Percentiles rank a stretch among this genome's conserved stretches.
These are phyloP conservation scores for Tulasnella sp. DNA, from an alignment of 768 basidiomycete genomes.

Conservation along the genomic window DNA sequence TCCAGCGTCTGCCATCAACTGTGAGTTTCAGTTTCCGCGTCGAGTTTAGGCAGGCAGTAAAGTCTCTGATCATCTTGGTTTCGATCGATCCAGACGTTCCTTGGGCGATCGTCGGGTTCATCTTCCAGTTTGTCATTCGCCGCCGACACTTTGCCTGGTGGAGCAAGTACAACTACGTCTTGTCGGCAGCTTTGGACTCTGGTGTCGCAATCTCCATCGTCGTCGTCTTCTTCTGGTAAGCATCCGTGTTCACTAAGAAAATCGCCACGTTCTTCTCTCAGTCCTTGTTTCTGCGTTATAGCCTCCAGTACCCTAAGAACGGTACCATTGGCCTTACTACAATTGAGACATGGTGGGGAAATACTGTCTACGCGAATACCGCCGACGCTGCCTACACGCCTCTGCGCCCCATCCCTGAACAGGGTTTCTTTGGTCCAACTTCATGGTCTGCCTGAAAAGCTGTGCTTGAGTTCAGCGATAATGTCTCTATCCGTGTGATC, in stretches of 20 bases:
- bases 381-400: slow-evolving; percentile 10
- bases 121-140: slow-evolving; percentile 20
- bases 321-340: slow-evolving; percentile 45
- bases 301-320: slow-evolving; percentile 51
- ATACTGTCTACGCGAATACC: slow-evolving; percentile 28
- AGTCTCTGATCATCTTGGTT: neutral
- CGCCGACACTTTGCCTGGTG: slow-evolving; percentile 19
- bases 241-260: slow-evolving; percentile 17
- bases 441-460: too few relatives aligned
- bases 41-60: slow-evolving; percentile 41
- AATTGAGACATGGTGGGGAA: slow-evolving; percentile 63
- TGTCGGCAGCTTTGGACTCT: slow-evolving; percentile 63
- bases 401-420: neutral
- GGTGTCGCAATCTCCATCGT: slow-evolving; percentile 50
- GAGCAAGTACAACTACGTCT: slow-evolving; percentile 32
- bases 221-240: slow-evolving; percentile 41
- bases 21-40: slow-evolving; percentile 56
- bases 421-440: slow-evolving; percentile 13
- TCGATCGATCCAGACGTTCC: neutral
- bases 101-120: slow-evolving; percentile 23
- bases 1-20: slow-evolving; percentile 57
- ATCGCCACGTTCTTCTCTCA: neutral
- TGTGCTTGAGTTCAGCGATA: too few relatives aligned
- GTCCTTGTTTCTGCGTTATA: slow-evolving; percentile 10
- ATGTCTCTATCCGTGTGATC: too few relatives aligned